A percentile compares a stretch with the other conserved stretches of the same genome.
These are phyloP conservation scores for Pyrenochaeta sp. DNA, from an alignment of 2,329 filamentous ascomycete species.

Conservation along the genomic window DNA sequence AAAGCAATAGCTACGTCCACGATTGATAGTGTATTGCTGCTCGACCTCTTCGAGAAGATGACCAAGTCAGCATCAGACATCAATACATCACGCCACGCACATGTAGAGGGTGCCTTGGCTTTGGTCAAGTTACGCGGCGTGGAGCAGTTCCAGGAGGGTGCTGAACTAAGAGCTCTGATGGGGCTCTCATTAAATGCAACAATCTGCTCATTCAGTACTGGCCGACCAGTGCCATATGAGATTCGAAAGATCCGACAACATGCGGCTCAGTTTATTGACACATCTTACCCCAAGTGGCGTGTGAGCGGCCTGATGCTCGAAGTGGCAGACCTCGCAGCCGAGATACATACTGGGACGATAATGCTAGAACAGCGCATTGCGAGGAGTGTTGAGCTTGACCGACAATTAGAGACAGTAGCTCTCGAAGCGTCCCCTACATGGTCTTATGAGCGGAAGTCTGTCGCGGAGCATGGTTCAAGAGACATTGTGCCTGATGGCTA, in stretches of 20 bases:
- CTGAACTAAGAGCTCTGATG: constrained; percentile 23
- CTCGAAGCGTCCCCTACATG: constrained; percentile 26
- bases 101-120: constrained; percentile 35
- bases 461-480: constrained; percentile 2
- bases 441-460: constrained; percentile 17
- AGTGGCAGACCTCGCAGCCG: constrained; percentile 30
- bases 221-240: constrained; percentile 23
- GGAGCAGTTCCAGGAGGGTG: constrained; percentile 18
- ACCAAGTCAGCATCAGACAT: constrained; percentile 13
- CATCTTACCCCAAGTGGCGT: constrained; percentile 41
- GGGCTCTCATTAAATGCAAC: constrained; percentile 37
- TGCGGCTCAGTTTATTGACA: constrained; percentile 29
- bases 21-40: constrained; percentile 31
- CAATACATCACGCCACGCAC: constrained; percentile 21
- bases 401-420: constrained; percentile 28
- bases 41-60: constrained; percentile 41
- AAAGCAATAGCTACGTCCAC: constrained; percentile 20
- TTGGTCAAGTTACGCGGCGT: constrained; percentile 34
- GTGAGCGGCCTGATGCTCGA: constrained; percentile 38
- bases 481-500: constrained; percentile 14
- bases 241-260: constrained; percentile 32
- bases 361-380: constrained; percentile 19
- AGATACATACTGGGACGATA: constrained; percentile 18
- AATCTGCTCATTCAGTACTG: constrained; percentile 37
- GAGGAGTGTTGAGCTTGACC: constrained; percentile 32